Conservation (phyloP, 257 asterid species). For the Ilex asprella region DNA sequence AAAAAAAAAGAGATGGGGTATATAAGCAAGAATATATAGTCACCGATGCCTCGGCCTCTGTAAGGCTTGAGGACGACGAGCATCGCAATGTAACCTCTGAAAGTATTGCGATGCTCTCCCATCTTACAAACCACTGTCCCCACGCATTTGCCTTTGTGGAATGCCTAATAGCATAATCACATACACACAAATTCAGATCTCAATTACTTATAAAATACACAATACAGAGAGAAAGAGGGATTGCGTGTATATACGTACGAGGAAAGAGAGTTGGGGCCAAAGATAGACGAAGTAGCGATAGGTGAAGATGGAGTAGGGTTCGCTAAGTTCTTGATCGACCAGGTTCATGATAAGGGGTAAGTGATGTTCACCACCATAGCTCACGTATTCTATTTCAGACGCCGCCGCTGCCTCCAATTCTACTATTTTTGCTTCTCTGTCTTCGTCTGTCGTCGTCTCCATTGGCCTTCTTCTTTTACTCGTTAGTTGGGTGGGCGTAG, state of each 20-base stretch:
- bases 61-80: conserved; percentile 82
- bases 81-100: conserved; percentile 95
- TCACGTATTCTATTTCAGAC: conserved; percentile 57
- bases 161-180: conserved; percentile 42
- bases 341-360: conserved; percentile 93
- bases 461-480: too few relatives aligned
- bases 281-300: conserved; percentile 95
- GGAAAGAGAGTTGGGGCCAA: conserved; percentile 92
- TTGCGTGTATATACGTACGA: conserved; percentile 31
- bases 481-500: too few relatives aligned
- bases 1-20: not conserved
- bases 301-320: conserved; percentile 96
- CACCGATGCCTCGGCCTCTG: conserved; percentile 88
- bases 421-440: conserved; percentile 23
- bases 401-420: conserved; percentile 15
- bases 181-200: not conserved
- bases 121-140: conserved; percentile 95
- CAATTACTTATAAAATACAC: conserved; percentile 1
- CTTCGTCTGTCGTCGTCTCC: conserved; percentile 11
- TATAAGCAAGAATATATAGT: not conserved
- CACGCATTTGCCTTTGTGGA: conserved; percentile 75
- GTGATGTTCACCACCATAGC: conserved; percentile 95
- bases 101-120: conserved; percentile 90
- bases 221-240: not conserved
- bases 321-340: conserved; percentile 93